phyloP scores from a whole-genome alignment of 345 rosid species.

The Pistacia atlantica region DNA sequence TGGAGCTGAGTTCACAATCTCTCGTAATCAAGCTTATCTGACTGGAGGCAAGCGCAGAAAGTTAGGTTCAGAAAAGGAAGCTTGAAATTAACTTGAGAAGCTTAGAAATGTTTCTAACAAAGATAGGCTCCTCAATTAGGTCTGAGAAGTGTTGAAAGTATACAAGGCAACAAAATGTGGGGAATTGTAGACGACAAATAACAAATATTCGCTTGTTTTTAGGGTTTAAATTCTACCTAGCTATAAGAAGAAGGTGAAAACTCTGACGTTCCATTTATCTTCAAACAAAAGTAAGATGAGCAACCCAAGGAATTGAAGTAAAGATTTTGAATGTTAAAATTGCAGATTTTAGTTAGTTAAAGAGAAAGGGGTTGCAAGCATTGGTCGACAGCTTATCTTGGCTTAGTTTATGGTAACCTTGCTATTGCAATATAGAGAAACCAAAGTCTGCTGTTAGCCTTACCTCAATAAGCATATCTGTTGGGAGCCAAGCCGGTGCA shows the following conservation, averaged over 20 bases:
- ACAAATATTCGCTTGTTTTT: too few species aligned
- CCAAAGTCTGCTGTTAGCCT: background rate
- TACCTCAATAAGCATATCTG: slow-evolving; percentile 93
- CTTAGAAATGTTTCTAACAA: background rate
- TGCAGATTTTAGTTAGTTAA: background rate
- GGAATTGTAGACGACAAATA: too few species aligned
- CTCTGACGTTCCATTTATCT: background rate
- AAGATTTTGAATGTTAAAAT: background rate
- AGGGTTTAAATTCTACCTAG: too few species aligned
- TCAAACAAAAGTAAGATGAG: background rate
- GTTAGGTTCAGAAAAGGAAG: background rate
- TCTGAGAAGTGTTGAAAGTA: too few species aligned
- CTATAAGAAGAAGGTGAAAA: too few species aligned
- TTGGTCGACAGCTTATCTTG: background rate
- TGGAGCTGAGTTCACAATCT: slow-evolving; percentile 44
- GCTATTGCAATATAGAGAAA: background rate
- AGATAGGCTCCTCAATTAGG: background rate
- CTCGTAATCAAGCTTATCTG: slow-evolving; percentile 79
- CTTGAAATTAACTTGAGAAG: background rate
- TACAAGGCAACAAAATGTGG: too few species aligned
- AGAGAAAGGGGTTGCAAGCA: background rate
- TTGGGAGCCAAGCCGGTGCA: slow-evolving; percentile 95
- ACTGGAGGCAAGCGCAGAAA: slow-evolving; percentile 47
- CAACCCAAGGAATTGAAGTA: background rate
- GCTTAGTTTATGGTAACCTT: background rate